Base-by-base conservation (phyloP, 768 basidiomycete genomes). In the Tulasnella sp. region DNA sequence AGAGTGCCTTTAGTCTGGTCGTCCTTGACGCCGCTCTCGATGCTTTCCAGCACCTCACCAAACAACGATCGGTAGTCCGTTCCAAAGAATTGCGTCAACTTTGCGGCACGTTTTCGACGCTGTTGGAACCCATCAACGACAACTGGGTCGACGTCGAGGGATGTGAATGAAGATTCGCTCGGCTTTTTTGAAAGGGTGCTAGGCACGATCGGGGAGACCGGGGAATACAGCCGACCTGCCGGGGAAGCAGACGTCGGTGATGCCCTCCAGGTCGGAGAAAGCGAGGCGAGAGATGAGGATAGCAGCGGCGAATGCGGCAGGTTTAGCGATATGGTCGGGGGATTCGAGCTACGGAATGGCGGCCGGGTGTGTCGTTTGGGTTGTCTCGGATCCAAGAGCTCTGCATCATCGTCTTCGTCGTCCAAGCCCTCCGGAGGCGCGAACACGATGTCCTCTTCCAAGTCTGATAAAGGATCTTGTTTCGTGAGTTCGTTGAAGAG, bases 31-130 rank as follows among this genome's bases (percentile, higher is more conserved):
- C 91, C 83, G 74, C 81, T 85, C 79, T 93, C 92, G 76, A 94
- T 89, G 67, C 89, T 92, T 75, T 92, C 90, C 75, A 94, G 79
- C 37, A 94, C 86, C 77, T 93, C 90, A 42, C 82, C 84, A 70
- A 94, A 88, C 71, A 94, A 81, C 70, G 90, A 90, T 34, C 87
- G 85, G 79, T 94, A 93, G 78, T 92, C 86, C 47, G 93, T 92
- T 29, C 92, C 92, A 80, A 94, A 94, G 84, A 94, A 94, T 80
- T 89, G 85, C 34, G 90, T 89, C 73, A 94, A 83, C 82, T 94
- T 94, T 74, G 92, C 91, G 5, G 91, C 92, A 72, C 88, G 83
- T 47, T 87, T 82, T 69, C 92, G 83, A 63, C 91, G 88, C 71
- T 84, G 79, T 79, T 93, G 89, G 83, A 94, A 93, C 41, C 39